phyloP scores from a whole-genome alignment of 441 rosid species.

The Omphalea diandra region DNA sequence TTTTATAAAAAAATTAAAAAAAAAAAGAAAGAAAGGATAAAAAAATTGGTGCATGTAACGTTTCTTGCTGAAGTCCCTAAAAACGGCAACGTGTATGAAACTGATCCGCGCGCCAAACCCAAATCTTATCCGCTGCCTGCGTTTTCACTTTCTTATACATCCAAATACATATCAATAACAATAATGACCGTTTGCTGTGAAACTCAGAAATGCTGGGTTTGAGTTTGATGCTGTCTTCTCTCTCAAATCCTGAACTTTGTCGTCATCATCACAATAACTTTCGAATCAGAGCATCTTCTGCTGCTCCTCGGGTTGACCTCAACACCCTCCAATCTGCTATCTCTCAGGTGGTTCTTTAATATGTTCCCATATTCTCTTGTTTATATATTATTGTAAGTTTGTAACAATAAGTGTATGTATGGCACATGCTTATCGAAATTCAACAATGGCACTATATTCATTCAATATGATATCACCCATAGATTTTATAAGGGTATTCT shows the following conservation, averaged over 20 bases:
- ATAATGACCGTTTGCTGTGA: background rate
- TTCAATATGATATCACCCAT: too few relatives aligned
- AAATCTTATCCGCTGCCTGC: background rate
- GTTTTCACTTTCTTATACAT: too few relatives aligned
- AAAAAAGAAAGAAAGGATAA: too few relatives aligned
- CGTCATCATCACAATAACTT: background rate
- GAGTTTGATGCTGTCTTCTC: constrained; percentile 6
- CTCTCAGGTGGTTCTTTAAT: constrained; percentile 9
- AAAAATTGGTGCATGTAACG: too few relatives aligned
- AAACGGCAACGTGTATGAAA: constrained; percentile 12
- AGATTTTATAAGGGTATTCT: background rate
- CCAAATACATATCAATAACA: background rate
- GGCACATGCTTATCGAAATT: background rate
- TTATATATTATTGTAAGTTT: too few relatives aligned
- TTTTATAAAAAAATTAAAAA: too few relatives aligned
- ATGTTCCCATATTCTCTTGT: background rate
- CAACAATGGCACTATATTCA: background rate
- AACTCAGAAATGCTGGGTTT: background rate
- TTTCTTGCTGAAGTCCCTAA: too few relatives aligned
- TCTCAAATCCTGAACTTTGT: constrained; percentile 5
- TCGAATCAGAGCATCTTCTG: constrained; percentile 21
- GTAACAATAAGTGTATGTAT: too few relatives aligned
- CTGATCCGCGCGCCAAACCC: constrained; percentile 5
- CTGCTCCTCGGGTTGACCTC: constrained; percentile 19
- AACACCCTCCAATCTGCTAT: constrained; percentile 27